phyloP scores from a whole-genome alignment of 305 asterid species.

The Fraxinus ornus region DNA sequence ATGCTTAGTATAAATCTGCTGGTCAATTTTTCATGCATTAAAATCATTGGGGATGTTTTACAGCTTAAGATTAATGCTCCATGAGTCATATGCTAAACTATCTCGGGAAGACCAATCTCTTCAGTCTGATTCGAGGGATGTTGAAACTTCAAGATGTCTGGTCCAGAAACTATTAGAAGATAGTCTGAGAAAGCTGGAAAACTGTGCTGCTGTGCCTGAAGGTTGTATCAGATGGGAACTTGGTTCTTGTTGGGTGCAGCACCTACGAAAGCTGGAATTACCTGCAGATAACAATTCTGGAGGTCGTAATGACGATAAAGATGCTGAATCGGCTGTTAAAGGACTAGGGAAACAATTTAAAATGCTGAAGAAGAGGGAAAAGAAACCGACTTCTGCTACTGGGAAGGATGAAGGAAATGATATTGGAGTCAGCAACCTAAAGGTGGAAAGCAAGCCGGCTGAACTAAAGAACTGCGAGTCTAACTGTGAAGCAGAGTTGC shows the following conservation, averaged over 20 bases:
- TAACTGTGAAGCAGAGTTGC: constrained; percentile 52
- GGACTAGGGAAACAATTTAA: constrained; percentile 98
- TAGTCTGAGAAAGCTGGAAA: constrained; percentile 54
- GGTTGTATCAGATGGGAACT: constrained; percentile 93
- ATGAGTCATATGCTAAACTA: constrained; percentile 48
- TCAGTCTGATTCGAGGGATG: constrained; percentile 38
- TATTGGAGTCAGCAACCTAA: constrained; percentile 37
- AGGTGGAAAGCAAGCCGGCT: constrained; percentile 43
- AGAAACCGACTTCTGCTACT: constrained; percentile 32
- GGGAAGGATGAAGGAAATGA: constrained; percentile 49
- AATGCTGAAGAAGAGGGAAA: constrained; percentile 85
- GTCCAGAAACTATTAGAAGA: constrained; percentile 64
- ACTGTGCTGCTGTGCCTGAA: constrained; percentile 38
- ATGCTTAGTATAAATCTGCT: constrained; percentile 14
- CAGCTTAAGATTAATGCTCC: constrained; percentile 86
- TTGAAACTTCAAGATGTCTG: constrained; percentile 50
- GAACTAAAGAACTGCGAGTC: constrained; percentile 38
- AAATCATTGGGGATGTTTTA: constrained; percentile 33
- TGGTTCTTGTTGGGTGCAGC: constrained; percentile 99
- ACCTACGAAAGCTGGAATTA: constrained; percentile 84
- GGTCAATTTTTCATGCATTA: constrained; percentile 19
- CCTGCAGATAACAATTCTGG: constrained; percentile 44
- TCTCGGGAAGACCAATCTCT: constrained; percentile 49
- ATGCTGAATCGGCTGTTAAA: constrained; percentile 75
- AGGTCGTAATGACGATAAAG: constrained; percentile 47